A percentile compares a stretch with the other conserved stretches of the same genome.
Conservation (phyloP, 129 eudicot genomes). For the Flaveria sonorensis region DNA sequence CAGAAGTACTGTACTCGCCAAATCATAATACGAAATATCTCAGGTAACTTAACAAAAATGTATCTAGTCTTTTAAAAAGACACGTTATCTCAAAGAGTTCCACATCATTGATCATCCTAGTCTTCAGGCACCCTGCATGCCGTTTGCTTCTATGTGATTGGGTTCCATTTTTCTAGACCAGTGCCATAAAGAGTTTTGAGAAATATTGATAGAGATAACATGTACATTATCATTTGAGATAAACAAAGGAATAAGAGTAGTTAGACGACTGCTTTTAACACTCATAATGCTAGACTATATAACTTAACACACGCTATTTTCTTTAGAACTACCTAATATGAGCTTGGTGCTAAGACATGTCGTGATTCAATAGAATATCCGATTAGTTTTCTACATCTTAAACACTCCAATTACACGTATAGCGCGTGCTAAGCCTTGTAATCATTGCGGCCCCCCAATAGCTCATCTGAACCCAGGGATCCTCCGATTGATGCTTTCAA, state of each 20-base stretch:
- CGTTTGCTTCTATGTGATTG: slow-evolving; percentile 16
- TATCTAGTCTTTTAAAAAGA: not conserved
- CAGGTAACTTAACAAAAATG: not conserved
- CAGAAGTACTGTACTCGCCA: slow-evolving; percentile 17
- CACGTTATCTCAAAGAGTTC: not conserved
- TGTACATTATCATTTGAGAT: slow-evolving; percentile 20
- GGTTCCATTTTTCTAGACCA: slow-evolving; percentile 22
- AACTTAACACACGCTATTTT: slow-evolving; percentile 9
- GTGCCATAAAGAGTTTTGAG: not conserved
- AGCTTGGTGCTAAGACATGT: not conserved
- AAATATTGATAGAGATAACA: slow-evolving; percentile 15
- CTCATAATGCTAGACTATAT: slow-evolving; percentile 17
- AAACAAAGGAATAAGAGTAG: slow-evolving; percentile 1
- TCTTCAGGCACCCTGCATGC: slow-evolving; percentile 19
- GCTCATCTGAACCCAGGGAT: too few relatives aligned
- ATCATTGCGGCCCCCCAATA: too few relatives aligned
- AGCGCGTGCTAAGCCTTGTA: too few relatives aligned
- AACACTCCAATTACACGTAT: not conserved
- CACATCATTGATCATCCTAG: not conserved
- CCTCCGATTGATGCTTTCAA: slow-evolving; percentile 16
- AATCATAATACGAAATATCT: slow-evolving; percentile 18
- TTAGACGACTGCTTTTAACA: slow-evolving; percentile 7
- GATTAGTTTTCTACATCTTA: slow-evolving; percentile 3
- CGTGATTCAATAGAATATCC: slow-evolving; percentile 3
- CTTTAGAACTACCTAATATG: slow-evolving; percentile 12